These are phyloP conservation scores for Arachis hypogaea DNA, from an alignment of 306 rosid species.

Conservation along the genomic window DNA sequence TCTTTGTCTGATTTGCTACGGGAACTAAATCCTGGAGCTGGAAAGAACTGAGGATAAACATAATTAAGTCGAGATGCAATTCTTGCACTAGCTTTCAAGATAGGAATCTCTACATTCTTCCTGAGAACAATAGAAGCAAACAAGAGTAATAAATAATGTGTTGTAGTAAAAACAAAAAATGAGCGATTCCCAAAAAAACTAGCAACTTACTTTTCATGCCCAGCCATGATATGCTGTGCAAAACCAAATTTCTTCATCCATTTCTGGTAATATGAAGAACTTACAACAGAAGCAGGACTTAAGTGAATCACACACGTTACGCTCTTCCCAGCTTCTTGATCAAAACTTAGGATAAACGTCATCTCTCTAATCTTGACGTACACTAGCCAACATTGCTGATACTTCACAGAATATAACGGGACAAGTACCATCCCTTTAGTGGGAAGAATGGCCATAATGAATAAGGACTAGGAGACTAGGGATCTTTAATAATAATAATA, in stretches of 20 bases:
- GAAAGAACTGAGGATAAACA: conserved; percentile 91
- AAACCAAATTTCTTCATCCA: conserved; percentile 87
- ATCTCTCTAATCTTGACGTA: not conserved
- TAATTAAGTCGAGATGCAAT: conserved; percentile 76
- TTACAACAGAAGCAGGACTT: conserved; percentile 46
- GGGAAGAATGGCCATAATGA: conserved; percentile 11
- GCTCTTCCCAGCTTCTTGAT: conserved; percentile 57
- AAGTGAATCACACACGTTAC: conserved; percentile 83
- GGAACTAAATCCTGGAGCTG: conserved; percentile 81
- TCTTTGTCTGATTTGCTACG: conserved; percentile 50
- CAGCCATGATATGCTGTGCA: conserved; percentile 87
- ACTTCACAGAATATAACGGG: not conserved
- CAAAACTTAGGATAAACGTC: not conserved
- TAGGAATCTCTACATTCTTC: conserved; percentile 80
- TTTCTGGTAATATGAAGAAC: conserved; percentile 63
- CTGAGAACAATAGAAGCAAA: conserved; percentile 52
- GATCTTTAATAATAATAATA: not conserved
- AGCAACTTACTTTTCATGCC: conserved; percentile 73
- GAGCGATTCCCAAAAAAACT: conserved; percentile 10
- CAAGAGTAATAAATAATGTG: conserved; percentile 30
- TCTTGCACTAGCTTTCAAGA: conserved; percentile 88
- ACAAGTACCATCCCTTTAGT: conserved; percentile 26
- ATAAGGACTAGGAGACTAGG: not conserved
- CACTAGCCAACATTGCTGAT: not conserved
- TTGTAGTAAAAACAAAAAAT: conserved; percentile 15